Conservation (phyloP, 1,139 yeast species). For the Magnusiomyces fungicola region DNA sequence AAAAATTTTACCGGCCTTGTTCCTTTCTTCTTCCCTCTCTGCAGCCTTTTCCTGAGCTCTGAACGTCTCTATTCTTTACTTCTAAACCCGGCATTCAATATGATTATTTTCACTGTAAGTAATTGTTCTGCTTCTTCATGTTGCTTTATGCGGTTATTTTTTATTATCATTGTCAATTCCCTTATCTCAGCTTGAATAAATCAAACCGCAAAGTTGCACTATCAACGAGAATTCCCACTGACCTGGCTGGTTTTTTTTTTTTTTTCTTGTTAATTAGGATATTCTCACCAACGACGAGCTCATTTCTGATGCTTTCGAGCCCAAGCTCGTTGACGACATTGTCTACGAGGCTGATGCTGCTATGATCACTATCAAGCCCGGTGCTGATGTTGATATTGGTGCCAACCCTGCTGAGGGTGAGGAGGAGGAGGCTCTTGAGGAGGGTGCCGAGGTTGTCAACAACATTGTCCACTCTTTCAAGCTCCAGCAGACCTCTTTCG, state of each 20-base stretch:
- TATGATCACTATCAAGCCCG: conserved; percentile 75
- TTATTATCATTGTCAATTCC: neutral
- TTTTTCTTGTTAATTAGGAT: conserved; percentile 54
- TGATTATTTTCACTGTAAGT: too few species aligned
- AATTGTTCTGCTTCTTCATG: too few species aligned
- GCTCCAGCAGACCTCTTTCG: conserved; percentile 90
- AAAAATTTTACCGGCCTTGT: too few species aligned
- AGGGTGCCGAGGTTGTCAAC: conserved; percentile 84
- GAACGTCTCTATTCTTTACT: too few species aligned
- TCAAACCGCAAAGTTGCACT: too few species aligned
- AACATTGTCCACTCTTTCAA: conserved; percentile 98
- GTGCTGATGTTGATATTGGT: conserved; percentile 94
- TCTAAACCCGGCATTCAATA: too few species aligned
- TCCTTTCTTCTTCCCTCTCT: too few species aligned
- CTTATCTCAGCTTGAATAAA: too few species aligned
- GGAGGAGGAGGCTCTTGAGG: conserved; percentile 74
- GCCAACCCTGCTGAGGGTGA: conserved; percentile 99
- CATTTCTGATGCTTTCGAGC: conserved; percentile 94
- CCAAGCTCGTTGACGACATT: conserved; percentile 76
- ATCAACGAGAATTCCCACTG: too few species aligned
- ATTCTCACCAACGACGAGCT: conserved; percentile 90
- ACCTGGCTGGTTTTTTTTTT: too few species aligned
- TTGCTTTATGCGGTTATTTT: neutral
- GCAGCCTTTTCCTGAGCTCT: too few species aligned
- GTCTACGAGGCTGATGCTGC: conserved; percentile 96